Percentiles rank a stretch among this genome's conserved stretches.
phyloP scores from a whole-genome alignment of 257 asterid genomes.

The Nemophila menziesii region DNA sequence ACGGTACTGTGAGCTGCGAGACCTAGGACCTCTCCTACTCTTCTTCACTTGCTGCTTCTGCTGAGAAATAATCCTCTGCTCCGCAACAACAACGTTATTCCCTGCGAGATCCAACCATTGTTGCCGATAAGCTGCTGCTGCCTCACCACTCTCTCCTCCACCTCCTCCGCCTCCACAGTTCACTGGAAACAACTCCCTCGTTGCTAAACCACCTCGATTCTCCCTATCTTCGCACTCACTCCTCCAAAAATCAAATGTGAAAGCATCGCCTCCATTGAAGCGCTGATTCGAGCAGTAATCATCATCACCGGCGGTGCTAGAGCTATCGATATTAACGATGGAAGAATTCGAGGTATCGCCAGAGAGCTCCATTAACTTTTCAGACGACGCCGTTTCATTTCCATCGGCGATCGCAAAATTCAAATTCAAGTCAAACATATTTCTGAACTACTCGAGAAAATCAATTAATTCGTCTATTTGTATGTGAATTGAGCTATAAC shows the following conservation, averaged over 20 bases:
- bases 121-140: conserved; percentile 1
- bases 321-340: conserved; percentile 47
- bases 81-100: conserved; percentile 7
- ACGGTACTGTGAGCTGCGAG: conserved; percentile 94
- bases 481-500: background rate
- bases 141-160: conserved; percentile 13
- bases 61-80: conserved; percentile 30
- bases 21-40: conserved; percentile 96
- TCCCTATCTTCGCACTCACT: conserved; percentile 8
- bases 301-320: conserved; percentile 71
- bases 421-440: conserved; percentile 66
- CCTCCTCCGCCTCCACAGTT: conserved; percentile 21
- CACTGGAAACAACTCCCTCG: conserved; percentile 62
- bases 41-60: conserved; percentile 48
- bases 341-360: conserved; percentile 73
- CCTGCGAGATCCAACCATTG: conserved; percentile 34
- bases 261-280: conserved; percentile 16
- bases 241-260: conserved; percentile 2
- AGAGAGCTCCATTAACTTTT: conserved; percentile 23
- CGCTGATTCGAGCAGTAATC: conserved; percentile 41
- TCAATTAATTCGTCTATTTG: too few relatives aligned
- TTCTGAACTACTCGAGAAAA: conserved; percentile 2
- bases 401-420: conserved; percentile 28
- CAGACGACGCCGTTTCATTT: conserved; percentile 20
- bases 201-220: conserved; percentile 27